Evolutionary conservation across 208 protist genomes (phyloP), one percentile per base, ranked within the genome.

Genomic region (Balamuthia mandrillaris): DNA sequence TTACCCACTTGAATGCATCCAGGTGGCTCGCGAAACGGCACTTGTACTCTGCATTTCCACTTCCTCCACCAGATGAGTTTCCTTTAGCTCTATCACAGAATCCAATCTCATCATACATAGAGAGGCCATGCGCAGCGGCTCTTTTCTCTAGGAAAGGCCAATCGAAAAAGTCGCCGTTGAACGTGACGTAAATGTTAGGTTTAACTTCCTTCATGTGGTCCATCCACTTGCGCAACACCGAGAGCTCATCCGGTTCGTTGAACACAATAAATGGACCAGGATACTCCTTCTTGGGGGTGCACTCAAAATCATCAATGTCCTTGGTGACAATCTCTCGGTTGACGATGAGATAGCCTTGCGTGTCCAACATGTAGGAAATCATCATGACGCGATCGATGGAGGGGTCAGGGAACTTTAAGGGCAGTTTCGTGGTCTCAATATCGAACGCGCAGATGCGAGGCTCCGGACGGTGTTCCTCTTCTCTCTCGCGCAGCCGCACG

Each of bases 81-180:
- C 79, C 27, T 83, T 81, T 87, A 37, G 41, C n/a, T 81, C 72
- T 29, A 41, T 47, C 93, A 88, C 93, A 97, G 93, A 88, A 94
- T 94, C 92, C 77, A 21, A 84, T 84, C 42, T 84, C 77, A 47
- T 84, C 37, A 97, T 92, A 81, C 81, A 95, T 83, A 29, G 37
- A 61, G 0, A 95, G 29, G 0, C 87, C 90, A 61, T 93, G 75
- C 68, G 83, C 24, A 16, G 92, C 82, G 6, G 96, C 90, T 24
- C 98, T 91, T 6, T 92, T 90, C 47, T 99, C 96, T 70, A 99
- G 95, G 90, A 99, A 99, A 4, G 98, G 98, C 88, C 96, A 99
- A 94, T 99, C 99, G 93, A 99, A 99, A 85, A 95, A 98, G 90
- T 99, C 99, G 41, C 99, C 99, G 95, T 99, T 99, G 90, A 98